Evolutionary conservation across 805 yeast species (phyloP).

Genomic region (Metschnikowia lunata): DNA sequence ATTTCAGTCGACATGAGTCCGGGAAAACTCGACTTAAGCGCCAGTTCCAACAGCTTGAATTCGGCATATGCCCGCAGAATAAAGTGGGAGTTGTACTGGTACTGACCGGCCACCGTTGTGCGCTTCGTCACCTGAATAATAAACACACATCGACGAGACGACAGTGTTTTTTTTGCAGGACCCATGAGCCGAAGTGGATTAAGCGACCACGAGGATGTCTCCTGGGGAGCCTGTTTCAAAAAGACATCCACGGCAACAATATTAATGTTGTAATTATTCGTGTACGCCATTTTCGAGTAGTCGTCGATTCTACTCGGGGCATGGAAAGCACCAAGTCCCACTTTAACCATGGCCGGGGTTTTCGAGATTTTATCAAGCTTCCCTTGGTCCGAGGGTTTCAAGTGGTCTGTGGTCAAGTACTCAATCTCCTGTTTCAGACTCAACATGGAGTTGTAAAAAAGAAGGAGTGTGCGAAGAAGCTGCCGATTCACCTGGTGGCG

Average conservation of each 20-base stretch:
- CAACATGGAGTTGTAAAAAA: constrained; percentile 73
- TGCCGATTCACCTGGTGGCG: constrained; percentile 62
- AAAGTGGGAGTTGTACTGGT: constrained; percentile 32
- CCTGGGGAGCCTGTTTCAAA: constrained; percentile 4
- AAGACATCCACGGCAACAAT: constrained; percentile 58
- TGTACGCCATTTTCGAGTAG: constrained; percentile 26
- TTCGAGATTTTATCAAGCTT: constrained; percentile 31
- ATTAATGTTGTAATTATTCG: constrained; percentile 60
- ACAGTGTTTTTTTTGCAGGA: neutral
- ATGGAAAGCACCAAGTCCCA: constrained; percentile 14
- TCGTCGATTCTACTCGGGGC: constrained; percentile 10
- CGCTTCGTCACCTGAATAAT: constrained; percentile 41
- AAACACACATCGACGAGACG: constrained; percentile 39
- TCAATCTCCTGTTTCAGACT: constrained; percentile 54
- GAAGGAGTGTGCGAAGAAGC: constrained; percentile 55
- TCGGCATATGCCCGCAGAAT: constrained; percentile 64
- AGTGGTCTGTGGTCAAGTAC: constrained; percentile 36
- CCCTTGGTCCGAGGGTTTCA: constrained; percentile 35
- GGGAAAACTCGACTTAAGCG: constrained; percentile 57
- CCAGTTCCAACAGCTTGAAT: constrained; percentile 53
- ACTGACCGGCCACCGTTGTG: constrained; percentile 14
- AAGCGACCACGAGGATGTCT: constrained; percentile 16
- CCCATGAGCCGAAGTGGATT: constrained; percentile 9
- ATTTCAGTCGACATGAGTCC: constrained; percentile 53
- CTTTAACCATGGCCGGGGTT: constrained; percentile 12